A percentile compares a stretch with the other conserved stretches of the same genome.
Evolutionary conservation across 2,329 filamentous ascomycete species (phyloP).

Genomic region (Diplodia mutila): DNA sequence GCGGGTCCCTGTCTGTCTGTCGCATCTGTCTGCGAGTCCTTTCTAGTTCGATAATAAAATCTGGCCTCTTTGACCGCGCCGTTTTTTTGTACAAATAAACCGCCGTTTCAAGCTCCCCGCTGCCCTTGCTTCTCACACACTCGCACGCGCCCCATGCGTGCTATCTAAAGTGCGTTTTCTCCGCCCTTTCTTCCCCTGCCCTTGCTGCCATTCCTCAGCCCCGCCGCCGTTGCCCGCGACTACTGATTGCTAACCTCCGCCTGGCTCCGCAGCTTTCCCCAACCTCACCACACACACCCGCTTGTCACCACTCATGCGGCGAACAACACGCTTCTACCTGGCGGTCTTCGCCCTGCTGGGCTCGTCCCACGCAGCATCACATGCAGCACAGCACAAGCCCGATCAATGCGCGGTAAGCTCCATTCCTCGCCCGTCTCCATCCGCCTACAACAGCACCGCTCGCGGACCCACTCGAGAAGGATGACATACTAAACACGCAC

Average conservation of each 20-base stretch:
- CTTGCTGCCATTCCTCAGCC: neutral
- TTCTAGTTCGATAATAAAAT: conserved; percentile 31
- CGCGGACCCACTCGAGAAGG: neutral
- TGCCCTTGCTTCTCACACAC: neutral
- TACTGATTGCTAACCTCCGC: conserved; percentile 23
- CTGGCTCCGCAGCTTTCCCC: neutral
- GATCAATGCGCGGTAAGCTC: conserved; percentile 61
- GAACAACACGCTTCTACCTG: conserved; percentile 62
- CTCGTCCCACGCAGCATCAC: conserved; percentile 48
- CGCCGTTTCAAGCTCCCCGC: neutral
- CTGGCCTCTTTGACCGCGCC: conserved; percentile 43
- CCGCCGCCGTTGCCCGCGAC: conserved; percentile 27
- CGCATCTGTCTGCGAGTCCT: conserved; percentile 9
- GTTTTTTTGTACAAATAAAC: conserved; percentile 28
- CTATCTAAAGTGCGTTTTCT: neutral
- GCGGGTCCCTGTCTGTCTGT: conserved; percentile 13
- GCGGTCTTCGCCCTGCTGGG: conserved; percentile 64
- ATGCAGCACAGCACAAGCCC: conserved; percentile 44
- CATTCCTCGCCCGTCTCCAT: conserved; percentile 28
- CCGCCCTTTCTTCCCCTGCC: neutral
- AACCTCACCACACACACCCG: conserved; percentile 24
- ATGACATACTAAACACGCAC: neutral
- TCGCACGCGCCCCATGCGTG: neutral
- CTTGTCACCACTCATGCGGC: conserved; percentile 49
- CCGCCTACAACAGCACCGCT: conserved; percentile 13